phyloP scores from a whole-genome alignment of 164 flowering plant species.

The Sextonia rubra region DNA sequence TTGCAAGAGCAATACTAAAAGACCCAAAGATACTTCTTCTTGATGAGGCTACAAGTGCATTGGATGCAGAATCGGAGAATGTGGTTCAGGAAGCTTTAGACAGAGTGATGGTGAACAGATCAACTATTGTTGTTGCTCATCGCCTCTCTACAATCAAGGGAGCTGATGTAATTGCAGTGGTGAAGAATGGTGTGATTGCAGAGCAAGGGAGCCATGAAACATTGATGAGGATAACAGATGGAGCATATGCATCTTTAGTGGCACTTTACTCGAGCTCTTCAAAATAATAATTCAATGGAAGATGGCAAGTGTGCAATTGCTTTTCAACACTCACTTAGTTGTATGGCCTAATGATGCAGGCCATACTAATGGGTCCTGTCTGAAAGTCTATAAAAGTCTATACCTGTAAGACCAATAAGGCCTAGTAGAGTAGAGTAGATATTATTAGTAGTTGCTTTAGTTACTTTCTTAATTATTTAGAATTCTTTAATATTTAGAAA shows the following conservation, averaged over 20 bases:
- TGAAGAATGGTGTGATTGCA: conserved; percentile 61
- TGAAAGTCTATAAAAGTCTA: too few relatives aligned
- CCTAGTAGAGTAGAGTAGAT: too few relatives aligned
- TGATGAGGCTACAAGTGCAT: conserved; percentile 74
- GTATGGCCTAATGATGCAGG: too few relatives aligned
- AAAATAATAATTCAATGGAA: not conserved
- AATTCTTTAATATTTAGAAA: too few relatives aligned
- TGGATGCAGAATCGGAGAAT: conserved; percentile 70
- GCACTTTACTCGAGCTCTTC: conserved; percentile 49
- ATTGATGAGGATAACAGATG: conserved; percentile 49
- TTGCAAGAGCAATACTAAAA: conserved; percentile 63
- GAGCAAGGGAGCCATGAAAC: conserved; percentile 72
- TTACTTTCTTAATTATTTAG: too few relatives aligned
- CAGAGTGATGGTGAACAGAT: conserved; percentile 55
- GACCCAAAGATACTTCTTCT: conserved; percentile 63
- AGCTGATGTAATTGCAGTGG: conserved; percentile 63
- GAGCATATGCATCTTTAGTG: conserved; percentile 62
- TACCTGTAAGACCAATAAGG: too few relatives aligned
- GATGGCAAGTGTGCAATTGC: not conserved
- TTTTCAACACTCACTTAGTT: too few relatives aligned
- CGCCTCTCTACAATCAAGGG: conserved; percentile 57
- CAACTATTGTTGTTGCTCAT: conserved; percentile 69
- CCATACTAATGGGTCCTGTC: too few relatives aligned
- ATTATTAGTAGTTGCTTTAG: too few relatives aligned
- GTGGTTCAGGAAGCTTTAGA: conserved; percentile 69